These are phyloP conservation scores for Ceratobasidium sp. DNA, from an alignment of 1,284 basidiomycete genomes.

Conservation along the genomic window DNA sequence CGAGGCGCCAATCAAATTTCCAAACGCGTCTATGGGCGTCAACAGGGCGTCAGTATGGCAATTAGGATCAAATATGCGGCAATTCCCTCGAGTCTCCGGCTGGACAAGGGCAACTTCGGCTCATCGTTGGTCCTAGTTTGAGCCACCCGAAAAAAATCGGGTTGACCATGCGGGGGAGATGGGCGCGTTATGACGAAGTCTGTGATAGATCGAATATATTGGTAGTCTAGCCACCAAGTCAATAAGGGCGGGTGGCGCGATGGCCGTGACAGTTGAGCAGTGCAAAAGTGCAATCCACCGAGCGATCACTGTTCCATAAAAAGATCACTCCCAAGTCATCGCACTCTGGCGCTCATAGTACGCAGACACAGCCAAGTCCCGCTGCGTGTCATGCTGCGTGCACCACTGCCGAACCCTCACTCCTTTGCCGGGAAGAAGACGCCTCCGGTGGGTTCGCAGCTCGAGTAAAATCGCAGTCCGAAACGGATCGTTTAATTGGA, in stretches of 20 bases:
- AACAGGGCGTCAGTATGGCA: not conserved
- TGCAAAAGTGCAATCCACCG: not conserved
- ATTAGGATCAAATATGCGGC: not conserved
- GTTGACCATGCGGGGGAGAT: not conserved
- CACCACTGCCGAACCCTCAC: not conserved
- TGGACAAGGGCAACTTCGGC: no score
- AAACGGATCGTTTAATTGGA: constrained; percentile 20
- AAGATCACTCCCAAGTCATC: not conserved
- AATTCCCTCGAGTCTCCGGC: no score
- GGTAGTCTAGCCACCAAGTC: not conserved
- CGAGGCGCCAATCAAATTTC: not conserved
- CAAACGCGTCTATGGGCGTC: not conserved
- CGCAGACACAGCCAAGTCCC: no score
- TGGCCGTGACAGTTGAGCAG: not conserved
- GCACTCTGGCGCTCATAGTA: not conserved
- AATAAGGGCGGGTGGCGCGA: not conserved
- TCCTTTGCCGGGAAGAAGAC: constrained; percentile 18
- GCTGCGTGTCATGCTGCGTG: not conserved
- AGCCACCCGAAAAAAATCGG: not conserved
- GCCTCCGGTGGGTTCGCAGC: not conserved
- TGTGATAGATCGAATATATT: not conserved
- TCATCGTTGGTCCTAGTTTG: not conserved
- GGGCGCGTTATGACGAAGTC: not conserved
- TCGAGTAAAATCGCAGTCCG: constrained; percentile 16
- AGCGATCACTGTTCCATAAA: not conserved